Evolutionary conservation across 148 eudicot genomes (phyloP), one percentile per base, ranked within the genome.

Genomic region (Chenopodium berlandieri): DNA sequence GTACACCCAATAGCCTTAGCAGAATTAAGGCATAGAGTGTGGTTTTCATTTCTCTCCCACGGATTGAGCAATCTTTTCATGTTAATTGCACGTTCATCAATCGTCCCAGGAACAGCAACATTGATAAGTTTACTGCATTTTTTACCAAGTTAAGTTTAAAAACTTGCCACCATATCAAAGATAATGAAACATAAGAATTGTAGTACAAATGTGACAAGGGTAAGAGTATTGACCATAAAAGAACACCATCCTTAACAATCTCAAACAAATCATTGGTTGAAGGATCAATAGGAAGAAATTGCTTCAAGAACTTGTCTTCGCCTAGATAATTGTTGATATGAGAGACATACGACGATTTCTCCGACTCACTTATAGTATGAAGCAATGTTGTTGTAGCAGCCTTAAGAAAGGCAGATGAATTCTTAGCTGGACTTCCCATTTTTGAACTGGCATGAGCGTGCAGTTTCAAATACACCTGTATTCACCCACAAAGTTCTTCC

Each of bases 1-100:
- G 99, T 97, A 84, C 99, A 97, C 78, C 99, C 99, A 84, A 97
- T 97, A 44, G 98, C 99, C 88, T 94, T 97, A 68, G 99, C 99
- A 68, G 99, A 97, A 84, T 97, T 97, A 78, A 97, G 91, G 89
- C 98, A 90, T 56, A 97, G 83, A 30, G 99, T 97, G 54, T 97
- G 99, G 82, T 97, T 97, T 85, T 97, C 99, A 84, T 94, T 97
- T 85, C 98, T 90, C 87, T 97, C 99, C 99, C 99, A 97, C 40
- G 97, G 99, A 86, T 97, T 97, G 46, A 94, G 98, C 77, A 90
- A 72, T 20, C 86, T 88, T 89, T 97, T 97, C 79, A 91, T 92
- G 87, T 97, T 97, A 72, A 97, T 92, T 0, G 99, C 97, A 47
- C 99, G 91, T 73, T 97, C 99, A 84, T 97, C 99, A 82, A 97